Conservation (phyloP, 2,329 filamentous ascomycete species). For the Arthrobotrys musiformis region DNA sequence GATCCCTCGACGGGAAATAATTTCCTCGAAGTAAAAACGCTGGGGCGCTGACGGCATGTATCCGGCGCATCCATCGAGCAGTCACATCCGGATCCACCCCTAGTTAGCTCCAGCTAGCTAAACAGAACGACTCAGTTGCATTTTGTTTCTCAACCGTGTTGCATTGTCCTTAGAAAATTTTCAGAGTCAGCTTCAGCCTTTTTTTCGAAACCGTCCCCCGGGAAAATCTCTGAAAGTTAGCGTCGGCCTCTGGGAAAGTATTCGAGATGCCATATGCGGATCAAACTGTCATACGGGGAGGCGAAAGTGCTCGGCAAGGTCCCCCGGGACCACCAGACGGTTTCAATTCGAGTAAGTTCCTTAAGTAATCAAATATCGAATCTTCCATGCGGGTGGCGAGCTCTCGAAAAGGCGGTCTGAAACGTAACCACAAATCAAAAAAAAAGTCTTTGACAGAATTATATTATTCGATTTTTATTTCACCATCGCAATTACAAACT, state of each 20-base stretch:
- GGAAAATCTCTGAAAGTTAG: slow-evolving; percentile 32
- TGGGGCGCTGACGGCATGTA: slow-evolving; percentile 7
- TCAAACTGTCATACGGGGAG: slow-evolving; percentile 25
- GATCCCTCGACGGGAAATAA: slow-evolving; percentile 6
- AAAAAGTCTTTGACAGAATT: slow-evolving; percentile 12
- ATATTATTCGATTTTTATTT: slow-evolving; percentile 6
- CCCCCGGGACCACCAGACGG: slow-evolving; percentile 3
- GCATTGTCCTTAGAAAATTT: not conserved
- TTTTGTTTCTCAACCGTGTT: not conserved
- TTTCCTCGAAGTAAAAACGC: slow-evolving; percentile 10
- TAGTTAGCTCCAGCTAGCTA: not conserved
- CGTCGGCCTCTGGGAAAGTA: slow-evolving; percentile 10
- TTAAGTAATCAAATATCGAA: slow-evolving; percentile 30
- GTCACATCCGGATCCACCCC: slow-evolving; percentile 3
- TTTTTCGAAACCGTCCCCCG: not conserved
- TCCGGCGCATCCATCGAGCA: slow-evolving; percentile 11
- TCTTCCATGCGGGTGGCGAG: slow-evolving; percentile 10
- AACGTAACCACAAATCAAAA: not conserved
- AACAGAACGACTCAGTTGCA: slow-evolving; percentile 6
- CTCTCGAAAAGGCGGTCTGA: not conserved
- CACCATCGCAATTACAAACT: slow-evolving; percentile 5
- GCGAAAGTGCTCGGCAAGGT: slow-evolving; percentile 8
- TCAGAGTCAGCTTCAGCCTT: not conserved
- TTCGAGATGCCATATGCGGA: slow-evolving; percentile 36
- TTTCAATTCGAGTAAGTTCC: not conserved